Evolutionary conservation across 352 stramenopile species (phyloP).

Genomic region (Thalassiosira mediterranea): DNA sequence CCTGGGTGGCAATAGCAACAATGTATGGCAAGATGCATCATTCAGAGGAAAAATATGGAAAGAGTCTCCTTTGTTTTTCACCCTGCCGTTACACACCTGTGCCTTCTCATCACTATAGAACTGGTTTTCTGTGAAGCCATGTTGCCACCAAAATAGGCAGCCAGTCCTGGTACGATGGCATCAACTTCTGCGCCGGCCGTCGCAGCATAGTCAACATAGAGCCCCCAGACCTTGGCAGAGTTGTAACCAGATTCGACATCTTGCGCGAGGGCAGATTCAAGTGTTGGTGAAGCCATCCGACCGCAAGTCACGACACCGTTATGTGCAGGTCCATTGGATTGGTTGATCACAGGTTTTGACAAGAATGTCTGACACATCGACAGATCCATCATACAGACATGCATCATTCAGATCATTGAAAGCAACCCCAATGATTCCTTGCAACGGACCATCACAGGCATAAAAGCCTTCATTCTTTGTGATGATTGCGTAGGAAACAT

Average conservation of each 20-base stretch:
- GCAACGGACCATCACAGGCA: background rate
- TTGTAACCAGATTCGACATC: background rate
- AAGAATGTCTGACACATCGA: background rate
- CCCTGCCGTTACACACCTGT: too few species aligned
- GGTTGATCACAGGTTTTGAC: background rate
- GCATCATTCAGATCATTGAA: background rate
- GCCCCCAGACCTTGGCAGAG: background rate
- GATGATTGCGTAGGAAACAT: background rate
- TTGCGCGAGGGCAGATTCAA: background rate
- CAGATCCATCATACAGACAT: background rate
- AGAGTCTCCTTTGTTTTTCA: too few species aligned
- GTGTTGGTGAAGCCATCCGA: too few species aligned
- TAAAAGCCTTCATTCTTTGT: background rate
- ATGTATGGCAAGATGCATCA: too few species aligned
- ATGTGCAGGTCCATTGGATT: background rate
- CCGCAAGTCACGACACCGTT: too few species aligned
- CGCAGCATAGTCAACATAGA: slow-evolving; percentile 2
- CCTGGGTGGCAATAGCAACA: too few species aligned
- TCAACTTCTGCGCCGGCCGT: background rate
- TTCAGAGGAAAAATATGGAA: too few species aligned
- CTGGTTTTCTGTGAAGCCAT: background rate
- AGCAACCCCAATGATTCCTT: slow-evolving; percentile 1
- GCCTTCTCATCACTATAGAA: background rate
- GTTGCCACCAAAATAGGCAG: background rate
- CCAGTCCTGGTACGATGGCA: background rate